These are phyloP conservation scores for Monilinia fructigena DNA, from an alignment of 2,329 filamentous ascomycete genomes.

Conservation along the genomic window DNA sequence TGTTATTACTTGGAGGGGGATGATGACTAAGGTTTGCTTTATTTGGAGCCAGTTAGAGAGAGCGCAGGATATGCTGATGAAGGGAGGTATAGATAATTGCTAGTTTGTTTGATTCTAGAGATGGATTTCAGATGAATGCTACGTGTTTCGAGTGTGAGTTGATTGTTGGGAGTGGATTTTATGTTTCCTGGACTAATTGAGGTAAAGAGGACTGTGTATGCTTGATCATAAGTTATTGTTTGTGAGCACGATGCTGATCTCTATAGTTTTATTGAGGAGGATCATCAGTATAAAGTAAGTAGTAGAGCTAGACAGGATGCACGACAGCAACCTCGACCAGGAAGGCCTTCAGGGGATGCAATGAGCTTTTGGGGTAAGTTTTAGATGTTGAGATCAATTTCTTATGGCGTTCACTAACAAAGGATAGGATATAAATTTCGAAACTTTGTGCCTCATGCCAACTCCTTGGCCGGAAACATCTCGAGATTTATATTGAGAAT, in stretches of 20 bases:
- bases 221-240: background rate
- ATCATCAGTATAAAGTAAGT: constrained; percentile 69
- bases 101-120: constrained; percentile 75
- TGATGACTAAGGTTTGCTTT: constrained; percentile 85
- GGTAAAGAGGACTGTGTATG: constrained; percentile 55
- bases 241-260: constrained; percentile 27
- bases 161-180: background rate
- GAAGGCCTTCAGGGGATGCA: constrained; percentile 65
- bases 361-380: constrained; percentile 90
- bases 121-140: constrained; percentile 96
- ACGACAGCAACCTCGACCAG: constrained; percentile 47
- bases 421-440: constrained; percentile 91
- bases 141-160: constrained; percentile 76
- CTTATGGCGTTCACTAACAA: constrained; percentile 19
- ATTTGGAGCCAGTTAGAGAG: background rate
- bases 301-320: constrained; percentile 57
- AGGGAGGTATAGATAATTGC: constrained; percentile 68
- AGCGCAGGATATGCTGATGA: background rate
- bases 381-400: background rate
- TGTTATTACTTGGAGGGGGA: constrained; percentile 90
- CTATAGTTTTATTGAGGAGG: constrained; percentile 85
- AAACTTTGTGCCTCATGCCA: constrained; percentile 76
- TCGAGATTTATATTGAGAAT: constrained; percentile 72
- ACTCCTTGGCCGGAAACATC: constrained; percentile 69
- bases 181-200: constrained; percentile 27